Conservation (phyloP, 2,329 filamentous ascomycete genomes). For the Atkinsonella hypoxylon region DNA sequence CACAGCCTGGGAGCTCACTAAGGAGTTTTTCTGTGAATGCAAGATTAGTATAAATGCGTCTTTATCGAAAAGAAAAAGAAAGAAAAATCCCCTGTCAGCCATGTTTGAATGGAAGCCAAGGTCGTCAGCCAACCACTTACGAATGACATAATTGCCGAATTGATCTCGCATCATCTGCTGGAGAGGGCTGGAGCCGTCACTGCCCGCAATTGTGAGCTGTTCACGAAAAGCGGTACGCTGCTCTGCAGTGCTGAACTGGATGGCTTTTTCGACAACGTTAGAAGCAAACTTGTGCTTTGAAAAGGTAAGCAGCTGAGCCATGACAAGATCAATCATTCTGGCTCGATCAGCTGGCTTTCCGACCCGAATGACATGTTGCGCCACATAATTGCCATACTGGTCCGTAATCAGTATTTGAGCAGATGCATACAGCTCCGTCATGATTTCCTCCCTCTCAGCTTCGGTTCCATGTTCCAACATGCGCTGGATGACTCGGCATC, state of each 20-base stretch:
- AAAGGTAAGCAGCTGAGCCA: slow-evolving; percentile 56
- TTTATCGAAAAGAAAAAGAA: not conserved
- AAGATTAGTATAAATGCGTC: slow-evolving; percentile 15
- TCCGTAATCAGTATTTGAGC: slow-evolving; percentile 66
- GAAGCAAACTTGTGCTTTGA: slow-evolving; percentile 96
- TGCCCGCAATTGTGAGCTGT: slow-evolving; percentile 45
- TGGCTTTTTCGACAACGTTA: slow-evolving; percentile 92
- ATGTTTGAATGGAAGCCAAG: no score
- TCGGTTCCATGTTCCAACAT: slow-evolving; percentile 75
- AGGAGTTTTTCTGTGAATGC: slow-evolving; percentile 62
- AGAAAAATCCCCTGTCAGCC: no score
- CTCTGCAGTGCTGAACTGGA: slow-evolving; percentile 55
- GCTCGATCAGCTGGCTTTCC: slow-evolving; percentile 61
- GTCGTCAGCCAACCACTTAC: slow-evolving; percentile 41
- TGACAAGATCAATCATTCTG: slow-evolving; percentile 63
- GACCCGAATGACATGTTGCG: slow-evolving; percentile 78
- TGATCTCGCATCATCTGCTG: slow-evolving; percentile 75
- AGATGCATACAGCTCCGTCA: slow-evolving; percentile 66
- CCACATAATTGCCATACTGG: slow-evolving; percentile 92
- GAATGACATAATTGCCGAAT: slow-evolving; percentile 93
- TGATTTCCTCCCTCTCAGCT: slow-evolving; percentile 56
- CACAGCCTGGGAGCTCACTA: slow-evolving; percentile 44
- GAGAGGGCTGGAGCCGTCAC: slow-evolving; percentile 58
- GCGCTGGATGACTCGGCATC: slow-evolving; percentile 85
- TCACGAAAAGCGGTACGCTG: slow-evolving; percentile 60